A percentile compares a stretch with the other conserved stretches of the same genome.
Evolutionary conservation across 352 stramenopile species (phyloP).

Genomic region (Globisporangium iwayamae): DNA sequence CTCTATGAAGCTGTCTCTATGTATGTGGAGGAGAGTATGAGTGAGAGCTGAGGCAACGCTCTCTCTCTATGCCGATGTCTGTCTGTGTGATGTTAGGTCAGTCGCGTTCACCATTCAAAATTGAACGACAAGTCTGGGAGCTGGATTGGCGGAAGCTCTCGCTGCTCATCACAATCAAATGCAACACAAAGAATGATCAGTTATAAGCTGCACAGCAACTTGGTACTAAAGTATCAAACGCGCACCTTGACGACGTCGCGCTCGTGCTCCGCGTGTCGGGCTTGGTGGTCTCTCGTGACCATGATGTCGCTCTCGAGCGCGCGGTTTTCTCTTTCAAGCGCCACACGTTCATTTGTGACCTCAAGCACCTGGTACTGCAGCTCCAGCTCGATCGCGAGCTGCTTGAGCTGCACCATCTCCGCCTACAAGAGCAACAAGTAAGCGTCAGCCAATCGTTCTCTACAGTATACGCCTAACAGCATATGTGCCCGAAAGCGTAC

Average conservation of each 20-base stretch:
- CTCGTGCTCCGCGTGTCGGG: neutral
- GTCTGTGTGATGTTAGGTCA: neutral
- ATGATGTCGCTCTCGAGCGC: constrained; percentile 12
- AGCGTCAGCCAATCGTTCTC: neutral
- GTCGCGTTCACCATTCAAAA: constrained; percentile 15
- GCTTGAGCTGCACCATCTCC: constrained; percentile 23
- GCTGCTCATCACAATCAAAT: neutral
- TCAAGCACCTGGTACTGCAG: constrained; percentile 20
- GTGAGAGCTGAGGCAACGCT: neutral
- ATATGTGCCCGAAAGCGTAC: constrained; percentile 12
- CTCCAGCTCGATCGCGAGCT: constrained; percentile 19
- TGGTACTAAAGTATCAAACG: neutral
- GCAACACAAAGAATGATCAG: neutral
- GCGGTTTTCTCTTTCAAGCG: constrained; percentile 11
- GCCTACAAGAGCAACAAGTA: constrained; percentile 5
- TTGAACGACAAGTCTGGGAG: constrained; percentile 10
- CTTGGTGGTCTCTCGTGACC: constrained; percentile 8
- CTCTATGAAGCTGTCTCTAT: constrained; percentile 2
- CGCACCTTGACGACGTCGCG: constrained; percentile 3
- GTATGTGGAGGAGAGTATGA: neutral
- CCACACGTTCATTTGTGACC: constrained; percentile 7
- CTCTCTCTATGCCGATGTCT: neutral
- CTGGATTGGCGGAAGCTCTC: constrained; percentile 7
- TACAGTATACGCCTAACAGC: neutral
- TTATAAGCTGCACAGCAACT: neutral